Evolutionary conservation across 1,139 yeast genomes (phyloP).

Genomic region (Hanseniaspora uvarum): DNA sequence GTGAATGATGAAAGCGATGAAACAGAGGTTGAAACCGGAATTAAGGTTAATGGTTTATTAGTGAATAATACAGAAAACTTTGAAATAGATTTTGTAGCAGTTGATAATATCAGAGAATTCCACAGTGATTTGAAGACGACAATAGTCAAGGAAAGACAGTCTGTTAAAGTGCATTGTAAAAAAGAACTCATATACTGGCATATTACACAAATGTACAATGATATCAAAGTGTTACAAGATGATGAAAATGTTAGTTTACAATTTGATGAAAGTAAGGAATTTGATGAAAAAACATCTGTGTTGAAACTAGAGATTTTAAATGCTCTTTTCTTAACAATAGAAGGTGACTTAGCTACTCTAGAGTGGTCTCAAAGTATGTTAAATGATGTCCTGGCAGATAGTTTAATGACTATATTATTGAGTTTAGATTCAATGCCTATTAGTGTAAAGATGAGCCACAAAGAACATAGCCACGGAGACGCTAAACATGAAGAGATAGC

Average conservation of each 20-base stretch:
- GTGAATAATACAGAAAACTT: slow-evolving; percentile 73
- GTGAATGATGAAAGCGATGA: slow-evolving; percentile 16
- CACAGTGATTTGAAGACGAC: slow-evolving; percentile 75
- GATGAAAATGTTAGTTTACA: slow-evolving; percentile 34
- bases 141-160: slow-evolving; percentile 70
- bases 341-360: slow-evolving; percentile 47
- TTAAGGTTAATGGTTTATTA: slow-evolving; percentile 68
- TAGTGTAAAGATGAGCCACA: slow-evolving; percentile 74
- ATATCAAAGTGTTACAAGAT: slow-evolving; percentile 55
- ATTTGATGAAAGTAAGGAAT: background rate
- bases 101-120: slow-evolving; percentile 79
- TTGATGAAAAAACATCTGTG: slow-evolving; percentile 20
- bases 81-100: slow-evolving; percentile 68
- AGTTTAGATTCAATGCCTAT: slow-evolving; percentile 94
- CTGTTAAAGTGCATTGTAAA: slow-evolving; percentile 68
- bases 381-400: slow-evolving; percentile 90
- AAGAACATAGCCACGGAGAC: slow-evolving; percentile 27
- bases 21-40: slow-evolving; percentile 23
- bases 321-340: slow-evolving; percentile 43
- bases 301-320: slow-evolving; percentile 41
- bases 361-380: slow-evolving; percentile 89
- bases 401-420: slow-evolving; percentile 77
- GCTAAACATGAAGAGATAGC: slow-evolving; percentile 18
- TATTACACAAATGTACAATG: slow-evolving; percentile 90
- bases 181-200: slow-evolving; percentile 78